These are phyloP conservation scores for Grosmannia clavigera DNA, from an alignment of 2,329 filamentous ascomycete species.

Conservation along the genomic window DNA sequence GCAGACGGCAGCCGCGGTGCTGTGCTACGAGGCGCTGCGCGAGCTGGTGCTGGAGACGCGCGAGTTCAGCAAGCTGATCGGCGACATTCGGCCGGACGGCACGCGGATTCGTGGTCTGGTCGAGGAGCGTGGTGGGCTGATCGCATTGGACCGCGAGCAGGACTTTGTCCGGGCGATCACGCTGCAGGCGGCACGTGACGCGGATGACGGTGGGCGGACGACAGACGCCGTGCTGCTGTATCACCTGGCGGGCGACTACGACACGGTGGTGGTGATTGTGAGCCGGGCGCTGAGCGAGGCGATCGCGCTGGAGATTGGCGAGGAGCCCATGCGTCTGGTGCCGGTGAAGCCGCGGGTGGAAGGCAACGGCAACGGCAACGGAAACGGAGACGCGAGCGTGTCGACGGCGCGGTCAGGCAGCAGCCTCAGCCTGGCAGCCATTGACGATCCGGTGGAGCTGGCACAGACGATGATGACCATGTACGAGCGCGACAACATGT, in stretches of 20 bases:
- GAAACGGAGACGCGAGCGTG: conserved; percentile 32
- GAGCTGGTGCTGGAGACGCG: conserved; percentile 94
- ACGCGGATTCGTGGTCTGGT: conserved; percentile 76
- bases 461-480: conserved; percentile 50
- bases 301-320: conserved; percentile 73
- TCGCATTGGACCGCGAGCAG: conserved; percentile 65
- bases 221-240: conserved; percentile 92
- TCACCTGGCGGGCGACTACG: conserved; percentile 88
- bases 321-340: conserved; percentile 65
- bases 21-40: conserved; percentile 86
- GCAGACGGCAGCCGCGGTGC: conserved; percentile 48
- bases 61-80: conserved; percentile 87
- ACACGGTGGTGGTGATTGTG: conserved; percentile 82
- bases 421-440: conserved; percentile 48
- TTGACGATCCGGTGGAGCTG: conserved; percentile 48
- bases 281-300: conserved; percentile 85
- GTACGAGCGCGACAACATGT: conserved; percentile 50
- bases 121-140: conserved; percentile 70
- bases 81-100: conserved; percentile 80
- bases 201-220: conserved; percentile 85
- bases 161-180: conserved; percentile 90
- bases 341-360: conserved; percentile 61
- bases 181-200: conserved; percentile 78
- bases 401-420: conserved; percentile 34
- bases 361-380: conserved; percentile 28